Evolutionary conservation across 345 rosid genomes (phyloP), one percentile per base, ranked within the genome.

Genomic region (Eucalyptus regnans): DNA sequence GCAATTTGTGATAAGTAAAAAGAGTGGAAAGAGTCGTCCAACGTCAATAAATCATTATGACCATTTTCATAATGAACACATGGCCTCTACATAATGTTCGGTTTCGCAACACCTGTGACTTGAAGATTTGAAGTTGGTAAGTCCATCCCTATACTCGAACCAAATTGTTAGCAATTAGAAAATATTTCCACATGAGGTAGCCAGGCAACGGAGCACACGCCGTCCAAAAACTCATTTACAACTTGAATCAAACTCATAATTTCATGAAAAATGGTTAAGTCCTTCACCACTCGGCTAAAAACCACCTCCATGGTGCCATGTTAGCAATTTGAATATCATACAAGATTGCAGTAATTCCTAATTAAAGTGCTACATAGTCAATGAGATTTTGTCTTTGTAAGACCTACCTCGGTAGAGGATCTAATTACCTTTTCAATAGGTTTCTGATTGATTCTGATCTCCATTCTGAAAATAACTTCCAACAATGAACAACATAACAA

Each of bases 191-290:
- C 56, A 52, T 2, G 9, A 18, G 56, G 23, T 52, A 18, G 4
- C 23, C 0, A 52, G 4, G 56, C 56, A 52, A 52, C 4, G 8
- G 23, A 52, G 56, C 0, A 52, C 4, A 4, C 4, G 9, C 1
- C 7, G 9, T 52, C 56, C 56, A 52, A 52, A 18, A 18, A 1
- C 56, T n/a, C 6, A 7, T 15, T 66, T 31, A 13, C 41, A 15
- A 31, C 41, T 31, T 13, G 79, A n/a, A 66, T 66, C 22, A 33
- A 66, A 66, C 22, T 66, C 79, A 7, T 66, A 22, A 66, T 16
- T 31, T 31, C 3, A 9, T 15, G 0, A 31, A 31, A n/a, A 66
- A 56, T 20, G 27, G 62, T 33, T 2, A 23, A 56, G 4, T 11
- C 66, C 14, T 27, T 60, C 2, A 60, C 66, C 37, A 64, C 20